Evolutionary conservation across 1,284 basidiomycete species (phyloP).

Genomic region (Volvariella volvacea): DNA sequence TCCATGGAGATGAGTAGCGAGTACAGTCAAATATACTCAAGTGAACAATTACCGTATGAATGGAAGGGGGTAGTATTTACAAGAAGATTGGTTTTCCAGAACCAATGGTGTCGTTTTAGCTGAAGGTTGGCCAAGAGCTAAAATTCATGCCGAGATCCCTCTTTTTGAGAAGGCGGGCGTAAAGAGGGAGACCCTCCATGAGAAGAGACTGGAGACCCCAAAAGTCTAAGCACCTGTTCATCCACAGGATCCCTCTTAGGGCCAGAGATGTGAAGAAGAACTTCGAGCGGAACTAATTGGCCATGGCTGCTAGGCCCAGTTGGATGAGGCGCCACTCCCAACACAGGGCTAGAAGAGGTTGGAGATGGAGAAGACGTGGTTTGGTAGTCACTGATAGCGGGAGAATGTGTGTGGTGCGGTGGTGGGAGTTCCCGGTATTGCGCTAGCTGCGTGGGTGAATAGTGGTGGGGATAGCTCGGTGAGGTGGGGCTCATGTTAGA

Average conservation of each 20-base stretch:
- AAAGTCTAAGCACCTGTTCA: conserved; percentile 49
- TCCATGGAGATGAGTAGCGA: too few species aligned
- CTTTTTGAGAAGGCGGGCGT: too few species aligned
- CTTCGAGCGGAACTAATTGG: conserved; percentile 53
- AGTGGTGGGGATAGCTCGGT: conserved; percentile 12
- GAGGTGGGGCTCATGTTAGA: conserved; percentile 12
- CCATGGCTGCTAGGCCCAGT: conserved; percentile 19
- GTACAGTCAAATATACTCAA: too few species aligned
- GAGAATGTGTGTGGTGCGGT: conserved; percentile 1
- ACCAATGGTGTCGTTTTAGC: too few species aligned
- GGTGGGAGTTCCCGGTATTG: conserved; percentile 1
- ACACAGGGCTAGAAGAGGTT: conserved; percentile 14
- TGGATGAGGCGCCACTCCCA: conserved; percentile 17
- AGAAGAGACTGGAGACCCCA: conserved; percentile 19
- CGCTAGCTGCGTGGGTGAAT: conserved; percentile 3
- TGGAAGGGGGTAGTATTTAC: too few species aligned
- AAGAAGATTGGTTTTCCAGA: too few species aligned
- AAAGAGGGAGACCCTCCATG: too few species aligned
- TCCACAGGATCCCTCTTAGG: conserved; percentile 52
- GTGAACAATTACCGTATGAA: too few species aligned
- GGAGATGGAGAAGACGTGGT: conserved; percentile 18
- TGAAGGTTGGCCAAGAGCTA: too few species aligned
- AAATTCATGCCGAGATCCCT: too few species aligned
- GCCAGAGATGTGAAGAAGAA: conserved; percentile 43
- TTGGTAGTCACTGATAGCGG: conserved; percentile 15